Conservation (phyloP, 805 yeast species). For the Hemisphaericaspora nanyangensis region DNA sequence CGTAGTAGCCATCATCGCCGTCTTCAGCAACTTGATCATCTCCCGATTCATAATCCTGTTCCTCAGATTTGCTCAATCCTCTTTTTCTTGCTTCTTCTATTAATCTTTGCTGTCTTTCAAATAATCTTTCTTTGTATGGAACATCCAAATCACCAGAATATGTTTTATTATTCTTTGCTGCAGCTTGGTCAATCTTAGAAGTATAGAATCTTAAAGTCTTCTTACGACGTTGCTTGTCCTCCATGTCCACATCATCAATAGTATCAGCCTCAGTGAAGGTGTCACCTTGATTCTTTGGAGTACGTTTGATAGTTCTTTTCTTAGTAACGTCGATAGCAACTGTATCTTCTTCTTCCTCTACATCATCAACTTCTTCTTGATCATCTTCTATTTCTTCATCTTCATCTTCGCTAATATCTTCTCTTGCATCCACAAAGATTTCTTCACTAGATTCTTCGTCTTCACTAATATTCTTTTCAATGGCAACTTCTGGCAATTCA, state of each 20-base stretch:
- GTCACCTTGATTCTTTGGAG: constrained; percentile 19
- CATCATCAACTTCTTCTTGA: constrained; percentile 12
- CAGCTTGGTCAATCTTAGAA: constrained; percentile 88
- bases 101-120: constrained; percentile 84
- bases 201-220: constrained; percentile 91
- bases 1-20: constrained; percentile 58
- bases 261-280: constrained; percentile 65
- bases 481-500: constrained; percentile 36
- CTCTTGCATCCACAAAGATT: constrained; percentile 12
- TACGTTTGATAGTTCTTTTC: constrained; percentile 48
- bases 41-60: constrained; percentile 47
- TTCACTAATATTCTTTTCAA: constrained; percentile 4
- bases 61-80: constrained; percentile 49
- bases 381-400: constrained; percentile 15
- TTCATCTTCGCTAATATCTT: constrained; percentile 12
- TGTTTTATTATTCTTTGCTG: constrained; percentile 44
- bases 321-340: constrained; percentile 51
- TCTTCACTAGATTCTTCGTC: constrained; percentile 13
- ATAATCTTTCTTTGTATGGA: constrained; percentile 87
- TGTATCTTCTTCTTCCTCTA: constrained; percentile 16
- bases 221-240: constrained; percentile 79
- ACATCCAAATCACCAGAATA: constrained; percentile 82
- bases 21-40: constrained; percentile 47
- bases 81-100: constrained; percentile 85
- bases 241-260: constrained; percentile 78